A percentile compares a stretch with the other conserved stretches of the same genome.
Conservation (phyloP, 768 basidiomycete species). For the Ramaria rubella region DNA sequence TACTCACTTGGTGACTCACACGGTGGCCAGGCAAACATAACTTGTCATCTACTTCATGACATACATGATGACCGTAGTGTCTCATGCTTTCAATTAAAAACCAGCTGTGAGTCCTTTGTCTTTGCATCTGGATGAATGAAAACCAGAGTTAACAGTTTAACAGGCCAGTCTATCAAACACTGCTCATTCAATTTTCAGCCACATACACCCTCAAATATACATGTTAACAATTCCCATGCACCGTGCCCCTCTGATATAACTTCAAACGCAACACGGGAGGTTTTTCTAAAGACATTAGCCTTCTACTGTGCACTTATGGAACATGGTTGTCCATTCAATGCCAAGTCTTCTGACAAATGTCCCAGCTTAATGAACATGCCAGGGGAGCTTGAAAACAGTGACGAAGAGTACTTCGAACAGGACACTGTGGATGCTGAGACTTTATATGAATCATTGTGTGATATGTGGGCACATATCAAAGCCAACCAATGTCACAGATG, state of each 20-base stretch:
- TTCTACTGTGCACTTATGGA: constrained; percentile 19
- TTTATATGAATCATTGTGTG: not conserved
- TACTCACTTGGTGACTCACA: constrained; percentile 1
- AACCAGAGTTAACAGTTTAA: not conserved
- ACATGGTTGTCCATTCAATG: constrained; percentile 17
- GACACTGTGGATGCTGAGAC: constrained; percentile 3
- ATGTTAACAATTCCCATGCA: not conserved
- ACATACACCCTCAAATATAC: not conserved
- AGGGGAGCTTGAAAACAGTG: not conserved
- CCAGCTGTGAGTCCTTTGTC: not conserved
- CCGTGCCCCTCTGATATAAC: not conserved
- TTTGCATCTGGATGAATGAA: too few relatives aligned
- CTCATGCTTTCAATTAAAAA: not conserved
- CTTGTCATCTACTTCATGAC: not conserved
- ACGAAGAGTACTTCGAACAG: not conserved
- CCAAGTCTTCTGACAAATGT: not conserved
- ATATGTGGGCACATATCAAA: not conserved
- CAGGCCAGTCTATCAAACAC: constrained; percentile 2
- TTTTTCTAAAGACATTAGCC: constrained; percentile 20
- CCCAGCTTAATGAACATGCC: too few relatives aligned
- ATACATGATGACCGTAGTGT: not conserved
- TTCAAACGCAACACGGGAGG: not conserved
- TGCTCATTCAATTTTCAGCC: constrained; percentile 5
- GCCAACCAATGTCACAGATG: not conserved
- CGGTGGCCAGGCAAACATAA: not conserved